Conservation (phyloP, 108 stramenopile genomes). For the Parietichytrium sp. region DNA sequence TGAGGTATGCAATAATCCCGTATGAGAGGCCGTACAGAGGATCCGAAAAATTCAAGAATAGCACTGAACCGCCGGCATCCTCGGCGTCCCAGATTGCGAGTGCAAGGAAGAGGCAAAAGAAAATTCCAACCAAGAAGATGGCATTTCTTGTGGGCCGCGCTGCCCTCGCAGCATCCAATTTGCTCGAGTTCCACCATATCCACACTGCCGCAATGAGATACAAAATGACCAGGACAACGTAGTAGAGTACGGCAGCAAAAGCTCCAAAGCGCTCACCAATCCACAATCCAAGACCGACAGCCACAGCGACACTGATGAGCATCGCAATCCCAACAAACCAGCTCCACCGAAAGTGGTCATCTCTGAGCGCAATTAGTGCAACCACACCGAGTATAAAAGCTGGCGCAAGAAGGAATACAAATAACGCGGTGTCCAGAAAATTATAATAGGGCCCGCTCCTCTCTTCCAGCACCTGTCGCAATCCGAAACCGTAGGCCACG, state of each 20-base stretch:
- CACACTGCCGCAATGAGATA: background rate
- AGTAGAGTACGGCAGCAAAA: background rate
- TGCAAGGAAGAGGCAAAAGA: background rate
- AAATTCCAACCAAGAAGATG: background rate
- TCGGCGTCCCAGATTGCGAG: background rate
- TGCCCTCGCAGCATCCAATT: background rate
- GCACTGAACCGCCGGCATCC: background rate
- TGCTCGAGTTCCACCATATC: slow-evolving; percentile 13
- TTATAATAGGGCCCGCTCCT: background rate
- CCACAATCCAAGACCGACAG: background rate
- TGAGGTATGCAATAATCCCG: background rate
- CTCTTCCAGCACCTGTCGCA: background rate
- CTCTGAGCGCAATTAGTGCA: background rate
- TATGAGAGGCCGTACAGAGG: slow-evolving; percentile 25
- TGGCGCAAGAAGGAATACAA: background rate
- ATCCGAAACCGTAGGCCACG: background rate
- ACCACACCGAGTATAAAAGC: background rate
- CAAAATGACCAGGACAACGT: slow-evolving; percentile 8
- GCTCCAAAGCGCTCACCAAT: background rate
- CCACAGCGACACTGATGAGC: background rate
- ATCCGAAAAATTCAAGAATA: background rate
- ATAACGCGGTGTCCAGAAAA: background rate
- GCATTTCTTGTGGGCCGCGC: background rate
- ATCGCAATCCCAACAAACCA: background rate
- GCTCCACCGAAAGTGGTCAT: background rate